Conservation (phyloP, 2,329 filamentous ascomycete species). For the Tympanopsis confertula region DNA sequence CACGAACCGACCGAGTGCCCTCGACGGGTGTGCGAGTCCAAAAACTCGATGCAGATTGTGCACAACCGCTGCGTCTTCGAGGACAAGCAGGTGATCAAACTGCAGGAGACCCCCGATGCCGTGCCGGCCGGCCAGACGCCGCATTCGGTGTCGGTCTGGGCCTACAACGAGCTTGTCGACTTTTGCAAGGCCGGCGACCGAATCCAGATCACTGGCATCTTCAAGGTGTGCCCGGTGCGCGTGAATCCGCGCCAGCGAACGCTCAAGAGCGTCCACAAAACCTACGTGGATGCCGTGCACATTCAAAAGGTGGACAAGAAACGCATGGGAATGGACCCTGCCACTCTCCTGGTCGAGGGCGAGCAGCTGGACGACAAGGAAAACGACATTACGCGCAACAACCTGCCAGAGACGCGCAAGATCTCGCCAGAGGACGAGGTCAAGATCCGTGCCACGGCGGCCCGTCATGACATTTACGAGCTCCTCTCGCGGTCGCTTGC, state of each 20-base stretch:
- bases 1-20: slow-evolving; percentile 86
- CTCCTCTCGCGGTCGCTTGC: slow-evolving; percentile 84
- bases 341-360: slow-evolving; percentile 75
- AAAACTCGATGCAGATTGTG: slow-evolving; percentile 95
- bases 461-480: slow-evolving; percentile 81
- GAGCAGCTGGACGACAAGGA: slow-evolving; percentile 51
- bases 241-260: slow-evolving; percentile 87
- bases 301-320: slow-evolving; percentile 95
- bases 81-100: slow-evolving; percentile 97
- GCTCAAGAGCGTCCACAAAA: slow-evolving; percentile 94
- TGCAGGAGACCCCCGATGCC: slow-evolving; percentile 92
- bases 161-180: slow-evolving; percentile 93
- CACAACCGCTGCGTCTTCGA: slow-evolving; percentile 92
- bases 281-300: slow-evolving; percentile 88
- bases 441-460: slow-evolving; percentile 72
- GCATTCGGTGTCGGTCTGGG: slow-evolving; percentile 89
- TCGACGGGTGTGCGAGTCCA: slow-evolving; percentile 65
- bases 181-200: slow-evolving; percentile 96
- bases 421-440: slow-evolving; percentile 77
- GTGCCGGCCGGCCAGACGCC: slow-evolving; percentile 96
- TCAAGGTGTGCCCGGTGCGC: slow-evolving; percentile 85
- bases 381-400: slow-evolving; percentile 57
- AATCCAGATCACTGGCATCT: slow-evolving; percentile 90
- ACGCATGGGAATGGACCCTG: slow-evolving; percentile 79
- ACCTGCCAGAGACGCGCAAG: slow-evolving; percentile 72